These are phyloP conservation scores for Dryas octopetala DNA, from an alignment of 306 rosid genomes.

Conservation along the genomic window DNA sequence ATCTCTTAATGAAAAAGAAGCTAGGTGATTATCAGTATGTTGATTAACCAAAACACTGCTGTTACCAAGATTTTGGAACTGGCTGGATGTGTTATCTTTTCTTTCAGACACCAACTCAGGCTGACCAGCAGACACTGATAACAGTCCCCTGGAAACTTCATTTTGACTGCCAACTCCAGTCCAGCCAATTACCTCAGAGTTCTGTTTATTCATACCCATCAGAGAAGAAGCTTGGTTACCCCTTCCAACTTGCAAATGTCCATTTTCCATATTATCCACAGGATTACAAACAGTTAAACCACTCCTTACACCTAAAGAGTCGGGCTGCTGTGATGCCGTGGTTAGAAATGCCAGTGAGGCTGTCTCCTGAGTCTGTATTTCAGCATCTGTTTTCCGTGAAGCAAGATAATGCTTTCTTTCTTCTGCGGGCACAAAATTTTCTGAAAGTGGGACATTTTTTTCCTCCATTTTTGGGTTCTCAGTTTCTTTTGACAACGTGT, in stretches of 20 bases:
- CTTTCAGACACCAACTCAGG: constrained; percentile 61
- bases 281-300: constrained; percentile 47
- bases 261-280: constrained; percentile 54
- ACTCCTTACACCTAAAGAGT: constrained; percentile 54
- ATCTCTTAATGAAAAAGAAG: constrained; percentile 65
- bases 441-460: constrained; percentile 43
- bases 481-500: constrained; percentile 58
- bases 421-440: constrained; percentile 44
- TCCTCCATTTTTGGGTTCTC: constrained; percentile 61
- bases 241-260: constrained; percentile 58
- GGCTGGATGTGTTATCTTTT: constrained; percentile 54
- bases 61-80: constrained; percentile 51
- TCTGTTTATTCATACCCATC: constrained; percentile 46
- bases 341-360: constrained; percentile 46
- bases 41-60: constrained; percentile 50
- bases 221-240: constrained; percentile 54
- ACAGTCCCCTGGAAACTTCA: constrained; percentile 61
- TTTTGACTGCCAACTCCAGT: constrained; percentile 52
- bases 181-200: constrained; percentile 52
- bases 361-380: constrained; percentile 54
- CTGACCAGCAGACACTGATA: constrained; percentile 54
- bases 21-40: constrained; percentile 36
- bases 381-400: constrained; percentile 54
- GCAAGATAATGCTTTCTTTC: constrained; percentile 48
- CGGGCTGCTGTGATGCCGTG: constrained; percentile 46